Evolutionary conservation across 495 filamentous ascomycete species (phyloP), one percentile per base, ranked within the genome.

Genomic region (Astrothelium subdiscretum): DNA sequence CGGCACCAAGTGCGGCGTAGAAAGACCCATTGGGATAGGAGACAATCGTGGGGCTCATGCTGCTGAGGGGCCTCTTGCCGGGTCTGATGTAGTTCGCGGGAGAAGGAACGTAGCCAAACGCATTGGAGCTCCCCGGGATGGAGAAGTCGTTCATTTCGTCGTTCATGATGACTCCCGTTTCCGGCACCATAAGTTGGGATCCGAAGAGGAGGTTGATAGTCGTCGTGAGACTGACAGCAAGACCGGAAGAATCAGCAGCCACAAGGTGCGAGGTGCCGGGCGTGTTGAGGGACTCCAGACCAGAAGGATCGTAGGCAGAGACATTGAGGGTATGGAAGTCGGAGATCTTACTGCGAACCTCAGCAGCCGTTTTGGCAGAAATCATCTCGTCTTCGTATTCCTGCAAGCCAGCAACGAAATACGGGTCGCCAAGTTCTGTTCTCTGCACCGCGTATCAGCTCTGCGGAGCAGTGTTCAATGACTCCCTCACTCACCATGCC

Each of bases 91-190:
- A 97, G 78, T 97, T 96, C 20, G 84, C 78, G 0, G 85, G 84
- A 0, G 86, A 88, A 10, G 90, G 91, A 31, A 86, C 74, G 71
- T 87, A 96, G 54, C 90, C 91, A 64, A 95, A 97, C 5, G 83
- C 80, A 74, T 96, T 95, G 18, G 77, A 80, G 0, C 77, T 76
- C 18, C 81, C 81, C 2, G 91, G 91, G 59, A 91, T 88, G n/a
- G 83, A 87, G 77, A 92, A 92, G 63, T 85, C 81, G 70, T 96
- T 88, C 91, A 96, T 96, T 70, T 96, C 89, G 69, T 96, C 85
- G 72, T 97, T 97, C 85, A 92, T 88, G 57, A 95, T 88, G 58
- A 96, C 82, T 32, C 86, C 85, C 0, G 90, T 94, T 67, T 91
- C 85, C 0, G 90, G 90, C 0, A 91, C 85, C 75, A 95, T 83